Conservation (phyloP, 257 asterid genomes). For the Marsdenia floribunda region DNA sequence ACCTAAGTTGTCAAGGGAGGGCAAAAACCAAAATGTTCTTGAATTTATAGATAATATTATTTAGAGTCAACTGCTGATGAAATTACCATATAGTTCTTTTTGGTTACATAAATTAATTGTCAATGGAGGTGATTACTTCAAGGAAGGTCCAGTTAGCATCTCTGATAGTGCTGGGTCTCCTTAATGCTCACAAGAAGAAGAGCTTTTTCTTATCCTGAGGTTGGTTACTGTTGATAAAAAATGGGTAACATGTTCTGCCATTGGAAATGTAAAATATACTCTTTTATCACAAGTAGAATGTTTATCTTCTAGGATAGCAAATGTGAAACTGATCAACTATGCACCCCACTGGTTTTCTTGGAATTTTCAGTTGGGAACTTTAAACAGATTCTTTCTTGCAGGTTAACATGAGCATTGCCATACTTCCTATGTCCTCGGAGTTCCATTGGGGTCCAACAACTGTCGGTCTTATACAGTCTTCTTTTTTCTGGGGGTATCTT, state of each 20-base stretch:
- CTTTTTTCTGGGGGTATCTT: slow-evolving; percentile 95
- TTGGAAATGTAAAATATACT: background rate
- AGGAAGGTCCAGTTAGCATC: background rate
- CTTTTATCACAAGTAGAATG: background rate
- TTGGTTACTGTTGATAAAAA: background rate
- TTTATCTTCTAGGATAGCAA: background rate
- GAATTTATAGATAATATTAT: background rate
- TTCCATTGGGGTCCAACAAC: slow-evolving; percentile 74
- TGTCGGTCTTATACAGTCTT: slow-evolving; percentile 85
- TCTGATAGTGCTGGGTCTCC: background rate
- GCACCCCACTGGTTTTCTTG: background rate
- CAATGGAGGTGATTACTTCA: background rate
- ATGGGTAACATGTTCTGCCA: background rate
- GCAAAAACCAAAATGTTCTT: background rate
- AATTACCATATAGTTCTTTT: background rate
- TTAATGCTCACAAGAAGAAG: background rate
- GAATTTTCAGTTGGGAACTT: slow-evolving; percentile 19
- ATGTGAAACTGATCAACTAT: background rate
- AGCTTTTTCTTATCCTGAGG: background rate
- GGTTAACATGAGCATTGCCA: slow-evolving; percentile 97
- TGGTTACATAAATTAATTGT: background rate
- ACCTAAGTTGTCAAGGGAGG: background rate
- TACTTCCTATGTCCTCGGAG: slow-evolving; percentile 90
- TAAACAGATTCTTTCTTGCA: slow-evolving; percentile 29
- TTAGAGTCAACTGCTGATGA: background rate